Evolutionary conservation across 768 basidiomycete species (phyloP), one percentile per base, ranked within the genome.

Genomic region (Termitomyces sp.): DNA sequence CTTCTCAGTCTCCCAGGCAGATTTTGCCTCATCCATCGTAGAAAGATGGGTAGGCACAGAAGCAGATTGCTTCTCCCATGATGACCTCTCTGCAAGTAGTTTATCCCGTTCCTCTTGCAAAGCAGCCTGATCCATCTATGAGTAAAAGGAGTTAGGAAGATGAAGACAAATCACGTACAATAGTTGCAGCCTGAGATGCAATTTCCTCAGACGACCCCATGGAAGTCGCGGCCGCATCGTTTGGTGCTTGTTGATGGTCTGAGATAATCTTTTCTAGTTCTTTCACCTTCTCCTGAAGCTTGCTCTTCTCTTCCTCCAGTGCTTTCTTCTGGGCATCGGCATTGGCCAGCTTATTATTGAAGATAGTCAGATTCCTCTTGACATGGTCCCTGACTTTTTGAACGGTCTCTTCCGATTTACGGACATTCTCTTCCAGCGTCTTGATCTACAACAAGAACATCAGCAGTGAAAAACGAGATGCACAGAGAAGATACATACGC

Each of bases 31-130:
- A 8, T 58, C 64, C 2, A 59, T 51, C 9, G 64, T 30, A 35
- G 65, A 38, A 38, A 43, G n/a, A 14, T 50, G 49, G 11, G 69
- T 57, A 4, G 58, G 24, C 3, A 73, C 55, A 1, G 70, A 30
- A n/a, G 69, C 53, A 35, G 56, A 65, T 53, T 67, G 59, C 51
- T 67, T 64, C 26, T 64, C 61, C 77, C 66, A 77, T 21, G 69
- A 68, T 54, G 77, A 77, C 63, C 83, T 87, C 63, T 87, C 87
- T 0, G 74, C 76, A 26, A 85, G 70, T 17, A 90, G 68, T 48
- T 71, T 75, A 62, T 88, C 87, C 48, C 82, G 75, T 67, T 92
- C 84, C 43, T 77, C 74, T 52, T 69, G 74, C 26, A 90, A 66
- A 45, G 74, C 59, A 50, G 77, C 71, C 86, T 89, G 28, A 38